These are phyloP conservation scores for Fusarium sp. DNA, from an alignment of 2,329 filamentous ascomycete species.

Conservation along the genomic window DNA sequence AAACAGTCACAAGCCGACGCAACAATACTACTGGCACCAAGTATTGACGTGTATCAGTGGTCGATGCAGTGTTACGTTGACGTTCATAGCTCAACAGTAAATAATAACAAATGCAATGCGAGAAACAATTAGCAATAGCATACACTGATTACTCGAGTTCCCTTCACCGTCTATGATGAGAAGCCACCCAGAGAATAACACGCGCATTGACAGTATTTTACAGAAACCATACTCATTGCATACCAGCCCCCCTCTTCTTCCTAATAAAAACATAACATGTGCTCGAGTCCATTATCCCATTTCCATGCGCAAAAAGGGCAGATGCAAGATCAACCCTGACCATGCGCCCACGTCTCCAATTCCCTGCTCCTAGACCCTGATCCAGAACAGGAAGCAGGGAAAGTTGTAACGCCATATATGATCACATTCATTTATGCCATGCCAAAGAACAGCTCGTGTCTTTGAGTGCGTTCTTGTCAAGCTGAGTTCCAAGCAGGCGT, in stretches of 20 bases:
- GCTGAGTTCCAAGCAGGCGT: conserved; percentile 41
- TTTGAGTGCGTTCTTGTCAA: conserved; percentile 53
- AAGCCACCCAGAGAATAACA: conserved; percentile 54
- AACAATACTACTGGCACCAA: background rate
- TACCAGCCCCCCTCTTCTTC: conserved; percentile 40
- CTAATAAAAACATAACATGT: conserved; percentile 34
- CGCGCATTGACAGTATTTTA: conserved; percentile 63
- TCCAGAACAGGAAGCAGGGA: conserved; percentile 26
- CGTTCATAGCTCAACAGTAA: background rate
- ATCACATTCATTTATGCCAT: conserved; percentile 40
- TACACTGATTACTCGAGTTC: conserved; percentile 57
- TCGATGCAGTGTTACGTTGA: background rate
- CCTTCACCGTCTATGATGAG: conserved; percentile 61
- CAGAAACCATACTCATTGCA: conserved; percentile 51
- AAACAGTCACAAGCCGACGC: background rate
- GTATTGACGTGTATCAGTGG: background rate
- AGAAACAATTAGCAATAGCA: conserved; percentile 50
- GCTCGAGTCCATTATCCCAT: conserved; percentile 43
- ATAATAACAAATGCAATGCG: background rate
- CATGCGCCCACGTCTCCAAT: conserved; percentile 41
- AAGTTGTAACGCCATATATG: conserved; percentile 41
- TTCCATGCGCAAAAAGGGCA: conserved; percentile 35
- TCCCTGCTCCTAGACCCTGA: conserved; percentile 24
- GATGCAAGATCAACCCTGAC: conserved; percentile 31
- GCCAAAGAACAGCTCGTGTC: conserved; percentile 40